Base-by-base conservation (phyloP, 1,284 basidiomycete species). In the Puccinia hordei region DNA sequence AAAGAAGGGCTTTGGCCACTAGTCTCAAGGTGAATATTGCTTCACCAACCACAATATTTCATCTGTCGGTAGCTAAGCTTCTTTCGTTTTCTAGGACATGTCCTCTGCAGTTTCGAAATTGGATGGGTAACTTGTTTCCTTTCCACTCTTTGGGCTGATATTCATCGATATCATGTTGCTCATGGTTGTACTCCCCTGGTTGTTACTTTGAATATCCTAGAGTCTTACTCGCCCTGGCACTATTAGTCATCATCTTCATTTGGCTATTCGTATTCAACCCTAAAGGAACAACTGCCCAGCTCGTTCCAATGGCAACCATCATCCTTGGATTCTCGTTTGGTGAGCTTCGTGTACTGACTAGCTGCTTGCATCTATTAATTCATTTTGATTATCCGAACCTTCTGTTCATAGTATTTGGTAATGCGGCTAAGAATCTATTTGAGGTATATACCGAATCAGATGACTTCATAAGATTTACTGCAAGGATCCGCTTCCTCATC, bases 261-360 rank as follows among this genome's bases (percentile, higher is more conserved):
- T 92, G 90, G 85, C 86, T 94, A 81, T 88, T 94, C 81, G 92
- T 94, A 84, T 93, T 94, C 87, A 91, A 92, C 84, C 88, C 88
- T 24, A 87, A 86, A 71, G 88, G 92, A 82, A 92, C 92, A 0
- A 83, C 93, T 35, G 87, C 89, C n/a, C 93, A 92, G 4, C 88
- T 94, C 35, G 92, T 93, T 15, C 92, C 92, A 24, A 87, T 94
- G 51, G 92, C 92, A 8, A 92, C 92, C 0, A 90, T 93, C 82
- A 89, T 93, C 22, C 83, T 86, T 17, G 85, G 85, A 3, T 85
- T 86, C 74, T 85, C 85, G 19, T 80, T 80, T 63, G 41, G 77
- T 80, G n/a, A 80, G 57, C 15, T 49, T 17, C 17, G 3, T 49
- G 10, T 49, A 19, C 6, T 19, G 17, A 49, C 46, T 15, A 49